phyloP scores from a whole-genome alignment of 2,329 filamentous ascomycete genomes.

The Diaporthe citriasiana region DNA sequence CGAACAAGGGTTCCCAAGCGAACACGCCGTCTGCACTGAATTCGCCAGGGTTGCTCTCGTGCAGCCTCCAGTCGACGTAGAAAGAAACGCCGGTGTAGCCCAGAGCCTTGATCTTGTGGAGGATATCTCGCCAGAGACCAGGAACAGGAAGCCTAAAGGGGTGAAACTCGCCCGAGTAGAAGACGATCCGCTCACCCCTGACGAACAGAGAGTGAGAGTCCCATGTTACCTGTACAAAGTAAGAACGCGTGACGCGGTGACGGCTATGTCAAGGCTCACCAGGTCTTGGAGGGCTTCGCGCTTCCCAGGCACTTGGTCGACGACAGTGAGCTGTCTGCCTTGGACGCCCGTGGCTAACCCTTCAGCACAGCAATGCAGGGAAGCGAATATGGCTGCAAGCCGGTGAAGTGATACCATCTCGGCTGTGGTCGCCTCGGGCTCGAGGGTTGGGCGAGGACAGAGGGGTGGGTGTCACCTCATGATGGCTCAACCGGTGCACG shows the following conservation, averaged over 20 bases:
- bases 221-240: constrained; percentile 69
- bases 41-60: constrained; percentile 79
- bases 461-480: constrained; percentile 3
- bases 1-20: constrained; percentile 80
- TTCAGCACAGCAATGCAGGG: constrained; percentile 17
- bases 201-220: constrained; percentile 80
- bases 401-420: constrained; percentile 24
- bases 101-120: constrained; percentile 86
- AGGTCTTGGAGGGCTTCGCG: constrained; percentile 37
- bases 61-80: constrained; percentile 83
- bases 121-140: constrained; percentile 72
- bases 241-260: neutral
- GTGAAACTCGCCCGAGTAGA: constrained; percentile 83
- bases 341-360: constrained; percentile 14
- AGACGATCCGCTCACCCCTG: constrained; percentile 76
- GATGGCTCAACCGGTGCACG: neutral
- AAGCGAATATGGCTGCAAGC: constrained; percentile 26
- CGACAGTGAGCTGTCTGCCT: constrained; percentile 16
- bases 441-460: constrained; percentile 1
- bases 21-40: constrained; percentile 81
- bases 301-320: constrained; percentile 19
- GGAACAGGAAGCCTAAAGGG: constrained; percentile 69
- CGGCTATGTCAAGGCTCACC: neutral
- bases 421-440: neutral
- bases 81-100: constrained; percentile 87